Base-by-base conservation (phyloP, 2,329 filamentous ascomycete species). In the Purpureocillium lavendulum region DNA sequence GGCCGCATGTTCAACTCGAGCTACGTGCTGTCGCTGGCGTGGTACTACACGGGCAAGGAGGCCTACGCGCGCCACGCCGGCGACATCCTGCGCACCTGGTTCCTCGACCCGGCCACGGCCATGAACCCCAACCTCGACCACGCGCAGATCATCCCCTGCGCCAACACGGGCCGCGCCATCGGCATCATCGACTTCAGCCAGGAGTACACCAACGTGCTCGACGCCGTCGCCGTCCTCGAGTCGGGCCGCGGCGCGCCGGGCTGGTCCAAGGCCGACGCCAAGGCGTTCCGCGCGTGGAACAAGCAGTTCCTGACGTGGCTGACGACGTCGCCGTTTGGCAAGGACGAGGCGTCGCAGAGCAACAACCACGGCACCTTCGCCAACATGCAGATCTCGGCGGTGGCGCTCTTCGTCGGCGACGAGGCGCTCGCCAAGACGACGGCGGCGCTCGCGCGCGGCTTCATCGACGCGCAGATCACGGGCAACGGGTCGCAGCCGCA, bases 51-150 rank as follows among this genome's bases (percentile, higher is more conserved):
- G 4, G 50, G 40, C n/a, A 34, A 50, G 5, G 35, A 40, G 4
- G 33, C 35, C 7, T 56, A 56, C 36, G 47, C 50, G 1, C 16
- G 21, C 15, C 51, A 56, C 33, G 52, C 53, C 2, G 40, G 40
- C 2, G 30, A 42, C 7, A 52, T 56, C 26, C 40, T 55, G 4
- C 43, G 47, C 10, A 56, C 49, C 2, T 55, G 52, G 51, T 56
- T 56, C 30, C 28, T 56, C 15, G 33, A 41, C 4, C 35, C 45
- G 2, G 38, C 36, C 3, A 55, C 53, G 4, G 42, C 41, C 16
- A 56, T 56, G 53, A 49, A 47, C 15, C 52, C 52, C 2, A 51
- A 54, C 36, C 47, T 56, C 7, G 43, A 53, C 35, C 51, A 53
- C 32, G 45, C 45, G 11, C 45, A 48, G 29, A 42, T 46, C 14